Percentiles rank a stretch among this genome's conserved stretches.
Evolutionary conservation across 2,329 filamentous ascomycete species (phyloP).

Genomic region (Diplodia scrobiculata): DNA sequence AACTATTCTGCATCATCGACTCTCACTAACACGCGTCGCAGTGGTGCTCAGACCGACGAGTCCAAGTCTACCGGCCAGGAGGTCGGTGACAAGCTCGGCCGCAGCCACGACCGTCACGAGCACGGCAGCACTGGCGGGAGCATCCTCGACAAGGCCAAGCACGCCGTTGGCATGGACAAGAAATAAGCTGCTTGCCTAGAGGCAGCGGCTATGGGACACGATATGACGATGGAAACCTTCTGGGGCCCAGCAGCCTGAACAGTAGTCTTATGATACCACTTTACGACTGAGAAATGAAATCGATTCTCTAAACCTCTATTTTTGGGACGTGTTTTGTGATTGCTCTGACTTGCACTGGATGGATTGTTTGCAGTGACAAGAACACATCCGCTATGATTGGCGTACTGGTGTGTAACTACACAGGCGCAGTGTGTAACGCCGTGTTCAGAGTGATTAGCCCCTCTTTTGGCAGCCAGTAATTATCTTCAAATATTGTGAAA

Average conservation of each 20-base stretch:
- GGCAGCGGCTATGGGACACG: not conserved
- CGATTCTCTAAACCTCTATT: not conserved
- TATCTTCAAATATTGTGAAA: too few relatives aligned
- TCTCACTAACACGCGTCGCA: constrained; percentile 37
- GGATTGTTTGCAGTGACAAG: too few relatives aligned
- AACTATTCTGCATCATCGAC: not conserved
- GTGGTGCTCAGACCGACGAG: constrained; percentile 55
- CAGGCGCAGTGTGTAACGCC: too few relatives aligned
- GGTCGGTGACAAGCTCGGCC: constrained; percentile 45
- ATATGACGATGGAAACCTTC: not conserved
- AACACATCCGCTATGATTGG: too few relatives aligned
- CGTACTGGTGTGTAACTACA: too few relatives aligned
- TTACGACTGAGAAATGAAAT: constrained; percentile 2
- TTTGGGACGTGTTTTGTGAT: not conserved
- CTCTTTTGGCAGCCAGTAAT: too few relatives aligned
- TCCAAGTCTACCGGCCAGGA: constrained; percentile 60
- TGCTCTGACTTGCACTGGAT: too few relatives aligned
- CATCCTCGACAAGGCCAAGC: constrained; percentile 53
- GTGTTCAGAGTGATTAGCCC: too few relatives aligned
- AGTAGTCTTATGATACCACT: constrained; percentile 30
- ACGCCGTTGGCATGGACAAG: constrained; percentile 51
- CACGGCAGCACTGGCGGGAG: constrained; percentile 44
- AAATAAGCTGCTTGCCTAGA: constrained; percentile 34
- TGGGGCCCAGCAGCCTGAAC: not conserved
- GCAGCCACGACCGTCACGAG: constrained; percentile 44